phyloP scores from a whole-genome alignment of 2,329 filamentous ascomycete species.

The Hypoxylon sp. region DNA sequence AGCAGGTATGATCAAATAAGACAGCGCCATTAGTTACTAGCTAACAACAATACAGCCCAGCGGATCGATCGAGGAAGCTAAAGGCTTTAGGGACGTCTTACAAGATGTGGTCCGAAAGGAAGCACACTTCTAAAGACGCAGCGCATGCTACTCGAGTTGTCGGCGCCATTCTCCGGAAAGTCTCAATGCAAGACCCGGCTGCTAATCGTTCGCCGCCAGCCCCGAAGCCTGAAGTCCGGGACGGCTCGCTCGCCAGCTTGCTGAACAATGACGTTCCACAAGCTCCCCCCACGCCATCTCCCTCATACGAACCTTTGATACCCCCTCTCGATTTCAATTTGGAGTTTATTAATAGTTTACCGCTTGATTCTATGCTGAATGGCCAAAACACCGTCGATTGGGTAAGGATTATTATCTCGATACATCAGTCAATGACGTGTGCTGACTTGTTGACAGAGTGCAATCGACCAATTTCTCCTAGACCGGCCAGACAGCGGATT shows the following conservation, averaged over 20 bases:
- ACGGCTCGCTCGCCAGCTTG: slow-evolving; percentile 53
- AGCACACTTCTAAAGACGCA: slow-evolving; percentile 59
- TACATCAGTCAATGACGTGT: not conserved
- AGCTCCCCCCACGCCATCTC: slow-evolving; percentile 35
- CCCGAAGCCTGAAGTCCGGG: slow-evolving; percentile 51
- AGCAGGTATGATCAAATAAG: slow-evolving; percentile 54
- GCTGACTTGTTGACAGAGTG: slow-evolving; percentile 46
- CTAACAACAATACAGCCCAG: slow-evolving; percentile 45
- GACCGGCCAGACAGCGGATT: slow-evolving; percentile 50
- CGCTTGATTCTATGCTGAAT: slow-evolving; percentile 58
- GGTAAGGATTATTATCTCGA: slow-evolving; percentile 52
- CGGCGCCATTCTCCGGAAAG: slow-evolving; percentile 59
- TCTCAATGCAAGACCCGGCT: slow-evolving; percentile 53
- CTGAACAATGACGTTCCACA: slow-evolving; percentile 54
- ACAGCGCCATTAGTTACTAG: not conserved
- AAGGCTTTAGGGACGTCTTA: slow-evolving; percentile 59
- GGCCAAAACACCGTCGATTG: slow-evolving; percentile 58
- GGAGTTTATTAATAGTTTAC: slow-evolving; percentile 55
- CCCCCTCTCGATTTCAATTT: slow-evolving; percentile 51
- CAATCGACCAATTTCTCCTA: slow-evolving; percentile 53
- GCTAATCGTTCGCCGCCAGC: slow-evolving; percentile 43
- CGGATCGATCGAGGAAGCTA: slow-evolving; percentile 56
- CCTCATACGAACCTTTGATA: slow-evolving; percentile 45
- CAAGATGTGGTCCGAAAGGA: slow-evolving; percentile 61
- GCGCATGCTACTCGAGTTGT: slow-evolving; percentile 61